phyloP scores from a whole-genome alignment of 805 yeast genomes.

The Torulaspora delbrueckii region DNA sequence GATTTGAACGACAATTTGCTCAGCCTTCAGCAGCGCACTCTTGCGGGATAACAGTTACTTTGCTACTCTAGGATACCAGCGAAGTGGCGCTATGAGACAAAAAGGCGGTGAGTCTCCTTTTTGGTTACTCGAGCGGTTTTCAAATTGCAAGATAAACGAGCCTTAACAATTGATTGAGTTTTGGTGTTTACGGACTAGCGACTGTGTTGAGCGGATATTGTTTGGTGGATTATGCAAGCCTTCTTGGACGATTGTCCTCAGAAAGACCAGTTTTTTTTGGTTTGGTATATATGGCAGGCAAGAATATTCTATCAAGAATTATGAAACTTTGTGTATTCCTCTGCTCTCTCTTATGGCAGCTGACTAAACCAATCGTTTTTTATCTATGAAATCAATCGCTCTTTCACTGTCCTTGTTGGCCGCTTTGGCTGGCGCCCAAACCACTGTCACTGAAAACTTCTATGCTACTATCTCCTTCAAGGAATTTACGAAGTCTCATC shows the following conservation, averaged over 20 bases:
- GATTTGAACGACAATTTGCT: too few relatives aligned
- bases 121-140: too few relatives aligned
- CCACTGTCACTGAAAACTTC: slow-evolving; percentile 20
- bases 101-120: too few relatives aligned
- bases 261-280: not conserved
- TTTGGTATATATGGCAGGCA: not conserved
- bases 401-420: slow-evolving; percentile 4
- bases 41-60: too few relatives aligned
- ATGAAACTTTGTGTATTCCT: not conserved
- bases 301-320: not conserved
- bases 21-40: too few relatives aligned
- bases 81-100: too few relatives aligned
- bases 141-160: not conserved
- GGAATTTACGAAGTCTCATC: slow-evolving; percentile 12
- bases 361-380: not conserved
- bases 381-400: slow-evolving; percentile 5
- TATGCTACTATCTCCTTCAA: slow-evolving; percentile 17
- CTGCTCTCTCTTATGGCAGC: too few relatives aligned
- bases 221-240: not conserved
- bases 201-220: not conserved
- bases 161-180: not conserved
- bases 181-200: not conserved
- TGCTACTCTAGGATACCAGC: too few relatives aligned
- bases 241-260: not conserved
- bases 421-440: slow-evolving; percentile 15